Evolutionary conservation across 2,329 filamentous ascomycete genomes (phyloP).

Genomic region (Waltergamsia citrina): DNA sequence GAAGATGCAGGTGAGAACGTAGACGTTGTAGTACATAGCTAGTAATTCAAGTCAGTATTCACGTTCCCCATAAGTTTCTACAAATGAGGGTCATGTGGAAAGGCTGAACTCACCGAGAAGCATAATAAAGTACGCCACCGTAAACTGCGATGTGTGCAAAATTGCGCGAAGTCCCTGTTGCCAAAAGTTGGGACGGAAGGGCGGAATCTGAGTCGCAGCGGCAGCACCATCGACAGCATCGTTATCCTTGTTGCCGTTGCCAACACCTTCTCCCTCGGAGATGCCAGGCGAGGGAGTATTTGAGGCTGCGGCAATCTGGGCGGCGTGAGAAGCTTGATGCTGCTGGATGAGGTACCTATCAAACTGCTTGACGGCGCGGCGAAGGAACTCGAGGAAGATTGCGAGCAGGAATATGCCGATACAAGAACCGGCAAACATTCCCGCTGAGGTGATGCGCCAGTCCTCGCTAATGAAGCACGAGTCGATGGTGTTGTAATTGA

Average conservation of each 20-base stretch:
- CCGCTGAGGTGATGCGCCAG: conserved; percentile 61
- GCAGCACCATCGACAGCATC: conserved; percentile 3
- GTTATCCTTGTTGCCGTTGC: conserved; percentile 13
- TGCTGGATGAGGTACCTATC: conserved; percentile 55
- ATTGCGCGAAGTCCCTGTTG: conserved; percentile 60
- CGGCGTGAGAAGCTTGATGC: conserved; percentile 23
- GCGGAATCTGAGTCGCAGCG: conserved; percentile 11
- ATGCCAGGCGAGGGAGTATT: no score
- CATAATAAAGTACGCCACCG: conserved; percentile 74
- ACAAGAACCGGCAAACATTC: conserved; percentile 72
- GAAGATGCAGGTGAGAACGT: conserved; percentile 74
- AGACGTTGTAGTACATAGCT: conserved; percentile 59
- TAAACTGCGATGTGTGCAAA: conserved; percentile 63
- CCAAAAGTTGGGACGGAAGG: conserved; percentile 46
- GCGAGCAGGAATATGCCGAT: conserved; percentile 70
- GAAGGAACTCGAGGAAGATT: conserved; percentile 61
- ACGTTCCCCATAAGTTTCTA: background rate
- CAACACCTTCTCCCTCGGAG: no score
- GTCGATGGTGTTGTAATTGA: conserved; percentile 70
- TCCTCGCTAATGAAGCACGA: conserved; percentile 54
- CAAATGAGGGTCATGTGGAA: background rate
- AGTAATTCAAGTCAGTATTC: conserved; percentile 14
- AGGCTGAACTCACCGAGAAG: conserved; percentile 25
- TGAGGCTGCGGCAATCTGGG: no score
- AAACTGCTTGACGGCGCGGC: conserved; percentile 62